A percentile compares a stretch with the other conserved stretches of the same genome.
These are phyloP conservation scores for Trichoderma sp. DNA, from an alignment of 2,329 filamentous ascomycete genomes.

Conservation along the genomic window DNA sequence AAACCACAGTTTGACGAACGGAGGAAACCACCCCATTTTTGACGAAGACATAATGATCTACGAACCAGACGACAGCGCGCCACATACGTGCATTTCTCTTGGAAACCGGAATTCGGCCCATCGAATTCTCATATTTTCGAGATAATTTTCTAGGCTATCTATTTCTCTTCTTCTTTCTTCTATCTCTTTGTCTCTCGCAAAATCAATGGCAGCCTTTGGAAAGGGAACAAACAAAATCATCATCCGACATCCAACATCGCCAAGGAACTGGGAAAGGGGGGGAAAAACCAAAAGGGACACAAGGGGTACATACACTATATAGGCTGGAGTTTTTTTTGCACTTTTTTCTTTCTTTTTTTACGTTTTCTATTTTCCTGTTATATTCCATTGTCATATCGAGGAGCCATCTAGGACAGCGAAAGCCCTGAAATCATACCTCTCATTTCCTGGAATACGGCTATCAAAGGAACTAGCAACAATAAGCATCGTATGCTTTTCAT, in stretches of 20 bases:
- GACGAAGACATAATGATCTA: slow-evolving; percentile 27
- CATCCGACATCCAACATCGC: slow-evolving; percentile 27
- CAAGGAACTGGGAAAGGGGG: slow-evolving; percentile 21
- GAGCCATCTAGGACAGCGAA: slow-evolving; percentile 18
- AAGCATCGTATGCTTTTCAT: slow-evolving; percentile 18
- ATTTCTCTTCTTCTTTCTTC: slow-evolving; percentile 8
- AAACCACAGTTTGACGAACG: slow-evolving; percentile 20
- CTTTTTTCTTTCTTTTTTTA: neutral
- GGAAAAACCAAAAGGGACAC: slow-evolving; percentile 12
- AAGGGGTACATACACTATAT: slow-evolving; percentile 28
- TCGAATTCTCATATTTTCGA: neutral
- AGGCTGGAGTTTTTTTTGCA: slow-evolving; percentile 26
- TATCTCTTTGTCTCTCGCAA: slow-evolving; percentile 26
- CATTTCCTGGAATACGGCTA: slow-evolving; percentile 10
- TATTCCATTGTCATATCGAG: slow-evolving; percentile 10
- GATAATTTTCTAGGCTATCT: slow-evolving; percentile 1
- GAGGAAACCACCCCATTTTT: slow-evolving; percentile 14
- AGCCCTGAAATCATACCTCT: slow-evolving; percentile 15
- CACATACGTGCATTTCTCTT: slow-evolving; percentile 11
- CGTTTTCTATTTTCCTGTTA: neutral
- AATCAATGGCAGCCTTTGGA: slow-evolving; percentile 25
- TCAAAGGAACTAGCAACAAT: slow-evolving; percentile 13
- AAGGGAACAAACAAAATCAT: slow-evolving; percentile 26
- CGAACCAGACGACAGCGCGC: slow-evolving; percentile 24
- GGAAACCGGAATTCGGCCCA: slow-evolving; percentile 4